Conservation (phyloP, 345 rosid genomes). For the Corchorus capsularis region DNA sequence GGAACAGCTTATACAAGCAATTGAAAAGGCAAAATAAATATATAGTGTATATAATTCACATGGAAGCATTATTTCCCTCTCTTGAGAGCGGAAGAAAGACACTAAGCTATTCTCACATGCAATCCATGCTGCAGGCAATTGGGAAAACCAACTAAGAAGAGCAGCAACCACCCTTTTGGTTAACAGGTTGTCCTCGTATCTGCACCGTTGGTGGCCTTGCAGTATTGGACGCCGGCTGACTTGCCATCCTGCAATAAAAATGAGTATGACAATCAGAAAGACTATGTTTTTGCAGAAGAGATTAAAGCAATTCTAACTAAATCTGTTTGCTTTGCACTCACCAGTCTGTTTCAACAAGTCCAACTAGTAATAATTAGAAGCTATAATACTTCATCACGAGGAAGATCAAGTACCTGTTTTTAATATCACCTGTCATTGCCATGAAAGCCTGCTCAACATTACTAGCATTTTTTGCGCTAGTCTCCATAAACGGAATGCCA, state of each 20-base stretch:
- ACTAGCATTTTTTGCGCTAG: conserved; percentile 74
- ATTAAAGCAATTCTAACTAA: not conserved
- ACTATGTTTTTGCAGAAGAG: not conserved
- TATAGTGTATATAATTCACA: not conserved
- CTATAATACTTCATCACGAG: not conserved
- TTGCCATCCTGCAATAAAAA: conserved; percentile 44
- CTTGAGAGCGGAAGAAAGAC: not conserved
- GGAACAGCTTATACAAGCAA: conserved; percentile 15
- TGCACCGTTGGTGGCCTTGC: conserved; percentile 50
- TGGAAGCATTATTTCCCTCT: conserved; percentile 12
- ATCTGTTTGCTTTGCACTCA: not conserved
- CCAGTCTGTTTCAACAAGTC: not conserved
- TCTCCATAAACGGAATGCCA: conserved; percentile 81
- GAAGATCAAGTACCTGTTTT: conserved; percentile 45
- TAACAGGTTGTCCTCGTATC: conserved; percentile 53
- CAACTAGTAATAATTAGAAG: not conserved
- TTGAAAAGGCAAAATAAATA: not conserved
- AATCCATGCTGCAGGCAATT: conserved; percentile 1
- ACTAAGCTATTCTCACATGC: not conserved
- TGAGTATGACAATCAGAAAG: not conserved
- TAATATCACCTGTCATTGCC: conserved; percentile 82
- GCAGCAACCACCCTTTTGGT: conserved; percentile 58
- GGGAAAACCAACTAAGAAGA: conserved; percentile 33
- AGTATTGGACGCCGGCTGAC: conserved; percentile 43
- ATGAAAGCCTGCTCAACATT: conserved; percentile 78